Base-by-base conservation (phyloP, 1,139 yeast genomes). In the Blastobotrys indianensis region DNA sequence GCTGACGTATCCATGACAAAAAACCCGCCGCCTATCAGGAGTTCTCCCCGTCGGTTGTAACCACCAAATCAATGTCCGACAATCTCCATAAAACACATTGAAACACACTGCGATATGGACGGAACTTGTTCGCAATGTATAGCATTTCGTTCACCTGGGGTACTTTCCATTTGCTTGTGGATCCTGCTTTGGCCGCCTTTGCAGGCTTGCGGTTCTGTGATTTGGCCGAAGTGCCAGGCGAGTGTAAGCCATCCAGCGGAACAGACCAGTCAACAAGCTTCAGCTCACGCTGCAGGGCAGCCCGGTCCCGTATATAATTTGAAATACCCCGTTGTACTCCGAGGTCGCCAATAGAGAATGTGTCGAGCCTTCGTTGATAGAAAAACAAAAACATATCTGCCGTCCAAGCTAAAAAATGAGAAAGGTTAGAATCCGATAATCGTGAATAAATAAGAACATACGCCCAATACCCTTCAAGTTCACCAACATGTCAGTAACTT, bases 301-400 rank as follows among this genome's bases (percentile, higher is more conserved):
- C 85, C 39, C 88, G 69, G 16, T 69, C 70, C 16, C 68, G 67
- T 37, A 85, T 63, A 61, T 85, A 88, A 33, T 73, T 65, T 0
- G 87, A 75, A 51, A 82, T 76, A 0, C 97, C 97, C 54, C 94
- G 69, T 34, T 92, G 90, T 1, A 88, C 76, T 1, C 96, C 97
- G 46, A 88, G 68, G 65, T 90, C 97, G 32, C 82, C 88, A 11
- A 77, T 70, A 2, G 94, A 84, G 63, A 86, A 85, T 0, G 85
- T 77, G 60, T 88, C 82, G 60, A 76, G 61, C 49, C 85, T 74
- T 30, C 74, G 74, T 40, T 88, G 66, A 0, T 85, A 83, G 59
- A 87, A 86, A 16, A 82, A 62, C 13, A 84, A 67, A 65, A 87
- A 88, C 96, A 88, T 88, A 48, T 83, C 85, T 0, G 94, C 94